A percentile compares a stretch with the other conserved stretches of the same genome.
Conservation (phyloP, 768 basidiomycete genomes). For the Termitomyces sp. region DNA sequence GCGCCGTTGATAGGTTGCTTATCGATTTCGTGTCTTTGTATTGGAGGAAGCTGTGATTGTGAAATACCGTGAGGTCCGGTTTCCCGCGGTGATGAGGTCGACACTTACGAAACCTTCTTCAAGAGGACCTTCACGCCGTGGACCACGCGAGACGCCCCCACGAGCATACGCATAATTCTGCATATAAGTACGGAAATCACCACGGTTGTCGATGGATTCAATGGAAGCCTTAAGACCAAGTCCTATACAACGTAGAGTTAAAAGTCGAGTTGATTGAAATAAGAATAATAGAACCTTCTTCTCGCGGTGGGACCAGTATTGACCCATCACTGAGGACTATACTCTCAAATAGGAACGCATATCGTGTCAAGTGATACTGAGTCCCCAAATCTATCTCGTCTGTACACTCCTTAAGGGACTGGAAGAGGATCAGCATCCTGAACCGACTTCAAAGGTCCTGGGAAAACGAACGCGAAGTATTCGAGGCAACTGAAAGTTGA, state of each 20-base stretch:
- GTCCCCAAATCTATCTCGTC: constrained; percentile 98
- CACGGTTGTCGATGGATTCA: constrained; percentile 89
- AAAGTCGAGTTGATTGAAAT: neutral
- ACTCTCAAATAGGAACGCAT: constrained; percentile 91
- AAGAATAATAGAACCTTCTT: constrained; percentile 47
- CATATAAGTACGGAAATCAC: constrained; percentile 96
- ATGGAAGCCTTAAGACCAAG: constrained; percentile 81
- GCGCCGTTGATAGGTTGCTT: constrained; percentile 19
- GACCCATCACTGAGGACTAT: constrained; percentile 86
- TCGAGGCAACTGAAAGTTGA: constrained; percentile 93
- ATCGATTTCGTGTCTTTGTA: constrained; percentile 37
- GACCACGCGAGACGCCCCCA: constrained; percentile 61
- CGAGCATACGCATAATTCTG: constrained; percentile 94
- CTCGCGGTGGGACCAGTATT: constrained; percentile 69
- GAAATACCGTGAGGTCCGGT: neutral
- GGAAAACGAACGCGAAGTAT: constrained; percentile 74
- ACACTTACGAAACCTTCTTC: constrained; percentile 94
- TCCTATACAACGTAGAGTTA: constrained; percentile 18
- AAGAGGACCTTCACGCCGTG: constrained; percentile 79
- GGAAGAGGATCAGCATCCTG: neutral
- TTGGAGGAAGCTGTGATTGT: constrained; percentile 49
- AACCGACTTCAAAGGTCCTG: neutral
- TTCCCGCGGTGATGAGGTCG: neutral
- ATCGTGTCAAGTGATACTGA: constrained; percentile 93
- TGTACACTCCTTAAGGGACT: constrained; percentile 91